Conservation (phyloP, 768 basidiomycete genomes). For the Tylopilus rubrobrunneus region DNA sequence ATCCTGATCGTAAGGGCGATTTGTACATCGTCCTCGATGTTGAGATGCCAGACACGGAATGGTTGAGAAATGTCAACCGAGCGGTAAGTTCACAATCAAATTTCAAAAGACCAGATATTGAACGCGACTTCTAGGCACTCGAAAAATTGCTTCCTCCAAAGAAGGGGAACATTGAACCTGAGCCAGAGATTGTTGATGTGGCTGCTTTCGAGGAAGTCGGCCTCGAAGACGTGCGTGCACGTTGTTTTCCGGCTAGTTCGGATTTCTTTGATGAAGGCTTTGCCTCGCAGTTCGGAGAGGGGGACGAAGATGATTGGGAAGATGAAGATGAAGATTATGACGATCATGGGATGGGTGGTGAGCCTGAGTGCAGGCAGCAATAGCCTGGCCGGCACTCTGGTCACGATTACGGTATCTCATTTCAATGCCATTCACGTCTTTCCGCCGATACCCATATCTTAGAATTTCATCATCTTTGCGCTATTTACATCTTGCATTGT, state of each 20-base stretch:
- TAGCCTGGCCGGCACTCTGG: conserved; percentile 28
- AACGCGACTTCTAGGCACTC: conserved; percentile 48
- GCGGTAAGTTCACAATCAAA: conserved; percentile 39
- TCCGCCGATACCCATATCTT: conserved; percentile 14
- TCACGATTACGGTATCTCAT: conserved; percentile 4
- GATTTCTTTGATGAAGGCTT: conserved; percentile 77
- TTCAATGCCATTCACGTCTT: conserved; percentile 10
- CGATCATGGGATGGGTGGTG: conserved; percentile 34
- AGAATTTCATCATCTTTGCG: conserved; percentile 8
- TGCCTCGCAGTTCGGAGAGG: conserved; percentile 66
- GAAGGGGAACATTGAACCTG: conserved; percentile 67
- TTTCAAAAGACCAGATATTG: neutral
- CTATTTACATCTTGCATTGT: conserved; percentile 30
- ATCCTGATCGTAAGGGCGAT: conserved; percentile 67
- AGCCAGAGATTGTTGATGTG: conserved; percentile 66
- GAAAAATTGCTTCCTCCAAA: conserved; percentile 70
- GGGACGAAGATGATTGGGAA: conserved; percentile 66
- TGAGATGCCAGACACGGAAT: conserved; percentile 82
- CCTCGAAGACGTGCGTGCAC: conserved; percentile 79
- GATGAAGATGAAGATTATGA: conserved; percentile 63
- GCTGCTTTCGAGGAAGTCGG: conserved; percentile 71
- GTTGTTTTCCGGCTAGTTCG: conserved; percentile 68
- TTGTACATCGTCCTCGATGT: conserved; percentile 79
- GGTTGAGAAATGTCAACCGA: conserved; percentile 64
- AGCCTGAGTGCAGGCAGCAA: conserved; percentile 63